Percentiles rank a stretch among this genome's conserved stretches.
Evolutionary conservation across 148 eudicot species (phyloP).

Genomic region (Limonium bicolor): DNA sequence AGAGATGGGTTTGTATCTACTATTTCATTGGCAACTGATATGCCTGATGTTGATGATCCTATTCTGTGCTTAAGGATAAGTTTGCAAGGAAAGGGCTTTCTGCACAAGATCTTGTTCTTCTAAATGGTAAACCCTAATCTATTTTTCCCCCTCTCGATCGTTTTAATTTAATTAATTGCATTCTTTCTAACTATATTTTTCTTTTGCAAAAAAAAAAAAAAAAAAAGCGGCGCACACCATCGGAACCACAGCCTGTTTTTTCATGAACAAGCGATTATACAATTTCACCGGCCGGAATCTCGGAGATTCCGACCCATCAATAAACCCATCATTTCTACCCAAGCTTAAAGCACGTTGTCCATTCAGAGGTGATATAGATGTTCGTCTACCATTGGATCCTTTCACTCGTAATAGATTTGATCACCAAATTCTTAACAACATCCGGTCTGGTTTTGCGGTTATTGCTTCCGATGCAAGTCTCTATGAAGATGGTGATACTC

Average conservation of each 20-base stretch:
- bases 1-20: conserved; percentile 43
- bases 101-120: conserved; percentile 44
- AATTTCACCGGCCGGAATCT: conserved; percentile 14
- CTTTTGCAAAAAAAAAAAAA: too few species aligned
- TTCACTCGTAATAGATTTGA: conserved; percentile 28
- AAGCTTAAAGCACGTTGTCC: conserved; percentile 31
- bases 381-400: conserved; percentile 25
- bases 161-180: neutral
- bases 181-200: neutral
- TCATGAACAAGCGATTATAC: conserved; percentile 46
- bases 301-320: conserved; percentile 41
- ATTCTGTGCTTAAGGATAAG: conserved; percentile 28
- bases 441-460: conserved; percentile 39
- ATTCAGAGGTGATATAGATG: conserved; percentile 20
- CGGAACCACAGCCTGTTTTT: conserved; percentile 56
- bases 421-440: conserved; percentile 23
- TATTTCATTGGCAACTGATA: conserved; percentile 14
- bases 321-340: conserved; percentile 24
- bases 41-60: conserved; percentile 47
- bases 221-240: conserved; percentile 60
- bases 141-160: neutral
- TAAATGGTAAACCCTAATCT: conserved; percentile 19
- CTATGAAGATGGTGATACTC: conserved; percentile 30
- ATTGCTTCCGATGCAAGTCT: conserved; percentile 39
- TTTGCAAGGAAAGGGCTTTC: conserved; percentile 38